Evolutionary conservation across 2,329 filamentous ascomycete species (phyloP), one percentile per base, ranked within the genome.

Genomic region (Aspergillus viridinutans): DNA sequence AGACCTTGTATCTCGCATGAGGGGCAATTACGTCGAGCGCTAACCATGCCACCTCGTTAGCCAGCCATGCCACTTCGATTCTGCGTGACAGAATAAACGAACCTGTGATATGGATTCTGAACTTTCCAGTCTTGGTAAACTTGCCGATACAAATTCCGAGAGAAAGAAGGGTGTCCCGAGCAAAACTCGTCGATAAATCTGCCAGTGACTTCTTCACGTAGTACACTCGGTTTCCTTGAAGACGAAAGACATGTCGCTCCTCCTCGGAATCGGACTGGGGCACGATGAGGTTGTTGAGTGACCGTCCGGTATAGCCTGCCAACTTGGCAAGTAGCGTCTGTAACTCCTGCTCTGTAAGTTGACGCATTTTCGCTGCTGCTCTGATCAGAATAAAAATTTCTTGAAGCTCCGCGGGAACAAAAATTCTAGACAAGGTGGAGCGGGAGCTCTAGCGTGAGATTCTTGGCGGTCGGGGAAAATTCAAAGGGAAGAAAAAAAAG

Each of bases 51-150:
- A 35, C 25, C 14, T 7, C 12, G 50, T 57, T 40, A 57, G 55
- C 45, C 14, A 29, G 51, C 29, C 29, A 51, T 45, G 23, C 17
- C 20, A 17, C 10, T 25, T 29, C 2, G 6, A 40, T 28, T 25
- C 5, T 23, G 25, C 1, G 17, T 9, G 28, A 40, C 20, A 9
- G n/a, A 12, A 20, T 4, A n/a, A 42, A 28, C 55, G 21, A 12
- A 57, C 55, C 55, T 1, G 93, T 97, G 71, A 97, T 90, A 78
- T 97, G 92, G 55, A 99, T 81, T 53, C 93, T 82, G 80, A 99
- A 97, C 76, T 97, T 97, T 61, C 92, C 91, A 4, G 92, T 90
- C 81, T 97, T 97, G 60, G 92, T 97, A 79, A 97, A 95, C 74
- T 97, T 60, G 69, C 92, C 92, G 12, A 97, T 78, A 72, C 92